phyloP scores from a whole-genome alignment of 1,284 basidiomycete species.

The Pseudozyma tsukubaensis region DNA sequence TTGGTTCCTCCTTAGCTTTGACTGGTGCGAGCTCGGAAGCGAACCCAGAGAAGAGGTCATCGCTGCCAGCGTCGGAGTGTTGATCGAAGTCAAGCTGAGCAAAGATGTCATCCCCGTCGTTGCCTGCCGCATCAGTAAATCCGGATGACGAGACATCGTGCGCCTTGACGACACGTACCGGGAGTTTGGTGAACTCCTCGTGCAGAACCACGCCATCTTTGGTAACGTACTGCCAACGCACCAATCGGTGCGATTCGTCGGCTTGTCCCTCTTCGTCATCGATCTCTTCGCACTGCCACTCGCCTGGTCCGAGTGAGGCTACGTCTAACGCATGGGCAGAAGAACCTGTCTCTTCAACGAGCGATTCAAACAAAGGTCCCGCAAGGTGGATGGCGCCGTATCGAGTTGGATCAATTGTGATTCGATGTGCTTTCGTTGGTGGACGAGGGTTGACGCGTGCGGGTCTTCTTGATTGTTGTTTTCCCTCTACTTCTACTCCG shows the following conservation, averaged over 20 bases:
- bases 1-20: slow-evolving; percentile 6
- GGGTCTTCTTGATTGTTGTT: slow-evolving; percentile 16
- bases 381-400: slow-evolving; percentile 61
- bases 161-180: slow-evolving; percentile 21
- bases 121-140: background rate
- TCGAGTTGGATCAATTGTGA: slow-evolving; percentile 64
- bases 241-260: slow-evolving; percentile 21
- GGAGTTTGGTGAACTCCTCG: slow-evolving; percentile 44
- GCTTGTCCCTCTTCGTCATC: slow-evolving; percentile 15
- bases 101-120: slow-evolving; percentile 22
- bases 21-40: slow-evolving; percentile 14
- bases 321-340: slow-evolving; percentile 22
- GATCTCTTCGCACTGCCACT: slow-evolving; percentile 44
- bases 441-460: slow-evolving; percentile 41
- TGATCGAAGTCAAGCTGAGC: slow-evolving; percentile 38
- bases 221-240: slow-evolving; percentile 45
- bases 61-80: slow-evolving; percentile 37
- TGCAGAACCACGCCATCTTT: slow-evolving; percentile 45
- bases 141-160: background rate
- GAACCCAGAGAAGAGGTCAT: slow-evolving; percentile 47
- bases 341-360: slow-evolving; percentile 16
- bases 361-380: slow-evolving; percentile 47
- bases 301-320: slow-evolving; percentile 22
- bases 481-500: slow-evolving; percentile 16
- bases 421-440: slow-evolving; percentile 43